Evolutionary conservation across 768 basidiomycete genomes (phyloP).

Genomic region (Xerocomellus dryophilus): DNA sequence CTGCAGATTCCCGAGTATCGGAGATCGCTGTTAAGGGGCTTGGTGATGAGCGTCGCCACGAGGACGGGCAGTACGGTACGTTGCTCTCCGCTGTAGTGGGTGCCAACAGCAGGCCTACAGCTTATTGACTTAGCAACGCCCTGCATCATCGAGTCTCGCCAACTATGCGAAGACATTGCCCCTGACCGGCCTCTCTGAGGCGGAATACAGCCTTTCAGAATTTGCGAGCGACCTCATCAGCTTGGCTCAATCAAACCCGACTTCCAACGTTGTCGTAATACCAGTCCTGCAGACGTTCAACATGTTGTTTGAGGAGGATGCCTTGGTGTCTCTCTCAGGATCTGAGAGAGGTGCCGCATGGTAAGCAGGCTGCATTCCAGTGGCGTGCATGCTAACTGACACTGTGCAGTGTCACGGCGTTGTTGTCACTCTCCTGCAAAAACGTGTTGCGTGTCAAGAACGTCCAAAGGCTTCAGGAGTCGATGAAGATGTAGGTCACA

Average conservation of each 20-base stretch:
- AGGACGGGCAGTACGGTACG: constrained; percentile 84
- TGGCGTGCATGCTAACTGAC: constrained; percentile 12
- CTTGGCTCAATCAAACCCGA: constrained; percentile 50
- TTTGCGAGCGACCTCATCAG: constrained; percentile 58
- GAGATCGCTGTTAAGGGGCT: constrained; percentile 57
- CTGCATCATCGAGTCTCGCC: constrained; percentile 59
- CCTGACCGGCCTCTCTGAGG: constrained; percentile 24
- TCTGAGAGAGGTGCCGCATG: constrained; percentile 46
- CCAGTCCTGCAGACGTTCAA: constrained; percentile 78
- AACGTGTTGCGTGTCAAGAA: constrained; percentile 74
- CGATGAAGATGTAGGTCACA: constrained; percentile 74
- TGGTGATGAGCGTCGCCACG: constrained; percentile 78
- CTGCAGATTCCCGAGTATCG: constrained; percentile 65
- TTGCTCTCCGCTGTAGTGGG: constrained; percentile 10
- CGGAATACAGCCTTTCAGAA: constrained; percentile 46
- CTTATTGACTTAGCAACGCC: constrained; percentile 54
- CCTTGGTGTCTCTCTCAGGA: constrained; percentile 47
- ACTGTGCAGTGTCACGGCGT: constrained; percentile 45
- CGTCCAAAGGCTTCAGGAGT: constrained; percentile 73
- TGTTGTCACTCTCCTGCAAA: constrained; percentile 56
- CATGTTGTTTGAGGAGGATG: constrained; percentile 67
- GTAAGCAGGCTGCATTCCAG: constrained; percentile 39
- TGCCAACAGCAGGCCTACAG: constrained; percentile 16
- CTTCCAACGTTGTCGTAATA: constrained; percentile 72
- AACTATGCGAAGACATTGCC: constrained; percentile 56